These are phyloP conservation scores for Boletus mariae DNA, from an alignment of 1,284 basidiomycete genomes.

Conservation along the genomic window DNA sequence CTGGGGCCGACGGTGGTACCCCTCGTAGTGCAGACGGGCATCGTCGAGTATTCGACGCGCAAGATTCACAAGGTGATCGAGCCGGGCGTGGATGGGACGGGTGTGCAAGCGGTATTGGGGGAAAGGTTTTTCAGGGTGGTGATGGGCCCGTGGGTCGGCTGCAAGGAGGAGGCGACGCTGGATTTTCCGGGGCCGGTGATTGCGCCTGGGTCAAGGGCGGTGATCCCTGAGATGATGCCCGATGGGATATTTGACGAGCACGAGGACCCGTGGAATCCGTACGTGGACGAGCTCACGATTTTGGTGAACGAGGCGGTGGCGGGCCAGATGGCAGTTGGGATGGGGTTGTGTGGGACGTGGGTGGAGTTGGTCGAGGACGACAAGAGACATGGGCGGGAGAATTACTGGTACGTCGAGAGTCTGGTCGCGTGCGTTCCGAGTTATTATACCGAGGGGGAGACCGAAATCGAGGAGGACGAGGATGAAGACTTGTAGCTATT, in stretches of 20 bases:
- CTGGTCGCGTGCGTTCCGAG: conserved; percentile 27
- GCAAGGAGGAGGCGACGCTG: conserved; percentile 15
- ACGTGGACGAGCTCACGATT: conserved; percentile 49
- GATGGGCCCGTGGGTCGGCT: conserved; percentile 29
- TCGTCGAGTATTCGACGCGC: conserved; percentile 49
- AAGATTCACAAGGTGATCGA: conserved; percentile 36
- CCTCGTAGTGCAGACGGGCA: conserved; percentile 43
- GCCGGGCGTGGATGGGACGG: conserved; percentile 30
- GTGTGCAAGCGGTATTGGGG: conserved; percentile 19
- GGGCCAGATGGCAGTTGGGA: conserved; percentile 43
- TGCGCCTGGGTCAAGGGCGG: conserved; percentile 8
- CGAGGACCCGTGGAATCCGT: conserved; percentile 41
- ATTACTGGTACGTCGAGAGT: conserved; percentile 30
- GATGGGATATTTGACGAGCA: background rate
- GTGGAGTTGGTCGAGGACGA: conserved; percentile 47
- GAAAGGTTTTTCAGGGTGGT: conserved; percentile 22
- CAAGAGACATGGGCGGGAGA: conserved; percentile 6
- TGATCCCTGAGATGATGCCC: conserved; percentile 3
- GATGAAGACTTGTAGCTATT: conserved; percentile 4
- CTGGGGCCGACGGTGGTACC: conserved; percentile 48
- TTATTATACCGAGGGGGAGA: conserved; percentile 24
- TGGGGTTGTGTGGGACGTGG: conserved; percentile 51
- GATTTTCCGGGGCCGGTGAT: conserved; percentile 24
- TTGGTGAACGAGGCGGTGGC: conserved; percentile 45
- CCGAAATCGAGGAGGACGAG: background rate